Percentiles rank a stretch among this genome's conserved stretches.
Conservation (phyloP, 352 stramenopile genomes). For the Phytophthora nicotianae region DNA sequence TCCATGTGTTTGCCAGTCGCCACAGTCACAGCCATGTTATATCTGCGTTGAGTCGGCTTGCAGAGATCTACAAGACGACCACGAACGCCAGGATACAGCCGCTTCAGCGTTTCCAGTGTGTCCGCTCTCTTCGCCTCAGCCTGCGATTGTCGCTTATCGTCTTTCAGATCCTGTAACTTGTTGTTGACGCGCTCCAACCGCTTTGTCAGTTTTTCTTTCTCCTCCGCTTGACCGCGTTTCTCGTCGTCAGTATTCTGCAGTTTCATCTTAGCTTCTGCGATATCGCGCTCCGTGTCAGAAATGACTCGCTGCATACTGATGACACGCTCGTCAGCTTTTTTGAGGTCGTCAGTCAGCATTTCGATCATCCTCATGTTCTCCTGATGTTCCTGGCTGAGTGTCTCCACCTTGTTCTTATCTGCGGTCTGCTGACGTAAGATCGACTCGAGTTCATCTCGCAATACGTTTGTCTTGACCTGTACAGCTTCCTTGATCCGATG, state of each 20-base stretch:
- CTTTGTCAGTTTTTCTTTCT: slow-evolving; percentile 71
- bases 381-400: slow-evolving; percentile 65
- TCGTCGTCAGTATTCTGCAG: slow-evolving; percentile 65
- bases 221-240: slow-evolving; percentile 58
- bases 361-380: slow-evolving; percentile 77
- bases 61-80: slow-evolving; percentile 97
- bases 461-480: slow-evolving; percentile 69
- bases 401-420: slow-evolving; percentile 78
- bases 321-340: slow-evolving; percentile 66
- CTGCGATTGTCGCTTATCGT: slow-evolving; percentile 92
- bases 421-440: slow-evolving; percentile 70
- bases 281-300: slow-evolving; percentile 56
- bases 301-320: slow-evolving; percentile 79
- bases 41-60: slow-evolving; percentile 95
- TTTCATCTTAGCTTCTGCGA: slow-evolving; percentile 53
- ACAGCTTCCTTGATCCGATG: slow-evolving; percentile 82
- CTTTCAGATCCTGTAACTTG: slow-evolving; percentile 92
- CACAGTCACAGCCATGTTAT: slow-evolving; percentile 97
- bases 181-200: slow-evolving; percentile 75
- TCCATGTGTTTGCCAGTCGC: slow-evolving; percentile 99
- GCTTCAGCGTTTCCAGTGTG: slow-evolving; percentile 81
- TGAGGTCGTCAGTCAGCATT: slow-evolving; percentile 64
- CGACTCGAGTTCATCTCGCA: slow-evolving; percentile 74
- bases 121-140: slow-evolving; percentile 86
- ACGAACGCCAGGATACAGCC: slow-evolving; percentile 92